Evolutionary conservation across 371 early-diverging fungal species (phyloP).

Genomic region (Mucor ambiguus): DNA sequence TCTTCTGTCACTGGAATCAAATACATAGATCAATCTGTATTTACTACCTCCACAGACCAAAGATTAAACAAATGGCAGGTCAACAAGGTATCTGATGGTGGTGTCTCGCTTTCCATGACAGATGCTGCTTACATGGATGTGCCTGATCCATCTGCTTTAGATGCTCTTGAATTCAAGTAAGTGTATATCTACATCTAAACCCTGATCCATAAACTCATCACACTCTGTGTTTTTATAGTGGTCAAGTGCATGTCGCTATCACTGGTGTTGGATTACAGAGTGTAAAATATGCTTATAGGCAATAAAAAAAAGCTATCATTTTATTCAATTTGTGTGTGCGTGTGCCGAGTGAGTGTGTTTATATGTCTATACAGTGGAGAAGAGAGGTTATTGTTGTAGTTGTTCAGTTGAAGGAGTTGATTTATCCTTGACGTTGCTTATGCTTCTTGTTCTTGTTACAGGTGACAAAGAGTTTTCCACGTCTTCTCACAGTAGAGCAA

Average conservation of each 20-base stretch:
- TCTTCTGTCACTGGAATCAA: constrained; percentile 62
- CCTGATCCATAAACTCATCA: too few relatives aligned
- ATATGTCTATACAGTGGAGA: constrained; percentile 2
- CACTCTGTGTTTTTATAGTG: constrained; percentile 12
- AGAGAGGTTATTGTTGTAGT: neutral
- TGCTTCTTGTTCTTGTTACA: constrained; percentile 84
- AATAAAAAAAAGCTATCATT: neutral
- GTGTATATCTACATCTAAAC: too few relatives aligned
- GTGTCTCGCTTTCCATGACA: constrained; percentile 27
- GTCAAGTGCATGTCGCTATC: constrained; percentile 38
- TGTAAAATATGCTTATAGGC: constrained; percentile 13
- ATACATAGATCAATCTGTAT: constrained; percentile 33
- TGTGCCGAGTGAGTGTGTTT: neutral
- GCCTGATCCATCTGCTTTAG: constrained; percentile 65
- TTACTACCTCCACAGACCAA: constrained; percentile 61
- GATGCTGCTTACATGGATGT: constrained; percentile 58
- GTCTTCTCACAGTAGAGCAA: constrained; percentile 78
- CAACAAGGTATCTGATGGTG: constrained; percentile 12
- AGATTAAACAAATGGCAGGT: constrained; percentile 58
- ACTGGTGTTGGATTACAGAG: constrained; percentile 59
- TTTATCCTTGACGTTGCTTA: constrained; percentile 85
- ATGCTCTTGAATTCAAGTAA: constrained; percentile 40
- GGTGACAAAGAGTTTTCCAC: constrained; percentile 76
- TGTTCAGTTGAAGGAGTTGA: neutral
- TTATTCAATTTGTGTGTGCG: neutral